Percentiles rank a stretch among this genome's conserved stretches.
Conservation (phyloP, 129 eudicot genomes). For the Lonicera japonica region DNA sequence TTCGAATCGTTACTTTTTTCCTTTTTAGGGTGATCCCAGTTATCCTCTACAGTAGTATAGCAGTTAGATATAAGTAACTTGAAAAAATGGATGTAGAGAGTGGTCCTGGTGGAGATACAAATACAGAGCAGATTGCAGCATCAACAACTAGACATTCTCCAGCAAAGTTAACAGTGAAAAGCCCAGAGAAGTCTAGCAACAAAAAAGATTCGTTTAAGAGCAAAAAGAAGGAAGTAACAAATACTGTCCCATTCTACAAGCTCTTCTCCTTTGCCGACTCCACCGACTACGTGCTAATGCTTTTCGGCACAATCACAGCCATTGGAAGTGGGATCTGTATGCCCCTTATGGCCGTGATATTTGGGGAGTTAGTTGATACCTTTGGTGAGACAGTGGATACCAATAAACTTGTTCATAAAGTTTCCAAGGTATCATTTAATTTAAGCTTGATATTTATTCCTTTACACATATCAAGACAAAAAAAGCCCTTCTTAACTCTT, state of each 20-base stretch:
- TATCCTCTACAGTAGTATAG: too few relatives aligned
- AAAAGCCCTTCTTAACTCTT: too few relatives aligned
- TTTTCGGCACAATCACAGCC: conserved; percentile 28
- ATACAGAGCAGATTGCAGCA: background rate
- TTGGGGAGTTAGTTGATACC: conserved; percentile 32
- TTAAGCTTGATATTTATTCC: background rate
- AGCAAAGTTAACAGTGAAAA: too few relatives aligned
- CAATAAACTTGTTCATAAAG: conserved; percentile 21
- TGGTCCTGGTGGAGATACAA: background rate
- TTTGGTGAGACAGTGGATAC: conserved; percentile 23
- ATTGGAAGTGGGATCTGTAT: conserved; percentile 28
- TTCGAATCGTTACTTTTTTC: too few relatives aligned
- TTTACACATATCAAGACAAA: background rate
- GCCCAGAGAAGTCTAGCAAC: background rate
- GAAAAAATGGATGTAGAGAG: background rate
- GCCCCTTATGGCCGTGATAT: conserved; percentile 36
- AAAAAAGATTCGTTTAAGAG: background rate
- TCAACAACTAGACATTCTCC: background rate
- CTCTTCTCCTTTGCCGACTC: conserved; percentile 36
- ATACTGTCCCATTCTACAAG: conserved; percentile 25
- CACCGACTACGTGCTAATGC: conserved; percentile 20
- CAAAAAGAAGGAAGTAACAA: conserved; percentile 1
- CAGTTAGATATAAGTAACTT: background rate
- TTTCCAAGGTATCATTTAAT: conserved; percentile 33
- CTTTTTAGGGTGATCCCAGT: too few relatives aligned